phyloP scores from a whole-genome alignment of 257 asterid species.

The Cruciata laevipes region DNA sequence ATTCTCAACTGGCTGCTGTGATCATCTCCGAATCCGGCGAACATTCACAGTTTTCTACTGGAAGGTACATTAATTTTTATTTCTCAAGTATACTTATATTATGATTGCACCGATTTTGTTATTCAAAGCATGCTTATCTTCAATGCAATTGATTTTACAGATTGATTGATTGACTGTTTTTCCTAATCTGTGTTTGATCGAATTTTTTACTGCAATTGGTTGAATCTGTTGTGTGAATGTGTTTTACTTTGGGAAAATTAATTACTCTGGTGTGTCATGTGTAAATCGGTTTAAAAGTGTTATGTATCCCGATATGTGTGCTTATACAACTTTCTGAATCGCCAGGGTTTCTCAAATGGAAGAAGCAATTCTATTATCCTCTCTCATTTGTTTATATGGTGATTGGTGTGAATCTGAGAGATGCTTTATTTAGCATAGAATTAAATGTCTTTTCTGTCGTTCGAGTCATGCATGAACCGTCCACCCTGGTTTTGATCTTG shows the following conservation, averaged over 20 bases:
- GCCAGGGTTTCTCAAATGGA: no score
- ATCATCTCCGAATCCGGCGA: slow-evolving; percentile 68
- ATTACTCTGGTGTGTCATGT: no score
- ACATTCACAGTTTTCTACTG: slow-evolving; percentile 50
- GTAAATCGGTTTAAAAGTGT: no score
- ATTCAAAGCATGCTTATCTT: no score
- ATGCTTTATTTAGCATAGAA: not conserved
- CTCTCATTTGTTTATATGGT: no score
- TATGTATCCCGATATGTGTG: not conserved
- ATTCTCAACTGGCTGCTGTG: slow-evolving; percentile 68
- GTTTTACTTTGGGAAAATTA: no score
- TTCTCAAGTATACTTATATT: no score
- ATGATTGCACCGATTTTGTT: no score
- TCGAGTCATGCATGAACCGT: not conserved
- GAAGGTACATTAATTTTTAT: slow-evolving; percentile 25
- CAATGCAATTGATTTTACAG: not conserved
- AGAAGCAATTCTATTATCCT: no score
- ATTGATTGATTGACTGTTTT: not conserved
- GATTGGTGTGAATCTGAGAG: not conserved
- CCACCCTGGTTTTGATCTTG: slow-evolving; percentile 5
- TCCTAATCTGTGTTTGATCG: not conserved
- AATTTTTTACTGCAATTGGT: not conserved
- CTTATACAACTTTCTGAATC: not conserved
- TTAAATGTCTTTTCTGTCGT: not conserved
- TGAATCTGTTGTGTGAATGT: not conserved